phyloP scores from a whole-genome alignment of 2,329 filamentous ascomycete species.

The Sporothrix protearum region DNA sequence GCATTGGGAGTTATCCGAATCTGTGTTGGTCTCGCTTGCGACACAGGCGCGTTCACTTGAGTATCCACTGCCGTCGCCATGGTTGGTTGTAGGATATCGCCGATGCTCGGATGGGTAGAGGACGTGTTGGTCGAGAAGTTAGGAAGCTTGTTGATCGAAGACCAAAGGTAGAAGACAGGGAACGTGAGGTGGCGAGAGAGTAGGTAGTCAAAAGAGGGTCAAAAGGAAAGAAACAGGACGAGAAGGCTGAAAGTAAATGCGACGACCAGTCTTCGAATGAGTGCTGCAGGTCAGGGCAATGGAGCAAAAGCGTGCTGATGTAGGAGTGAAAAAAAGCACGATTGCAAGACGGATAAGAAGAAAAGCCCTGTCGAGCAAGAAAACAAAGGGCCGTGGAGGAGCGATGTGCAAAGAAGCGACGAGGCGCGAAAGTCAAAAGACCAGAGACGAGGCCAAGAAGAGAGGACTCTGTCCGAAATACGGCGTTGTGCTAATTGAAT shows the following conservation, averaged over 20 bases:
- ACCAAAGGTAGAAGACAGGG: not conserved
- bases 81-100: not conserved
- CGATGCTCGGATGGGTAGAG: not conserved
- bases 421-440: not conserved
- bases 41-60: not conserved
- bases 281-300: not conserved
- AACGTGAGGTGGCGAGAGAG: constrained; percentile 3
- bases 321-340: not conserved
- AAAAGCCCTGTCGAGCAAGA: not conserved
- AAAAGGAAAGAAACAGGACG: not conserved
- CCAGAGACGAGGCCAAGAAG: not conserved
- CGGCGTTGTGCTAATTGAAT: no score
- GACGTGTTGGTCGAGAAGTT: not conserved
- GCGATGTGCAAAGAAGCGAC: not conserved
- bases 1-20: not conserved
- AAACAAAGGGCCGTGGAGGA: not conserved
- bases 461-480: not conserved
- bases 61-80: constrained; percentile 9
- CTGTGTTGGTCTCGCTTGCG: not conserved
- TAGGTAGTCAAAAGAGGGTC: not conserved
- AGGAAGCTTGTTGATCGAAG: not conserved
- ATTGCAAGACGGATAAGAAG: not conserved
- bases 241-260: not conserved
- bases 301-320: not conserved
- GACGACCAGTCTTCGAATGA: not conserved